Evolutionary conservation across 2,329 filamentous ascomycete species (phyloP).

Genomic region (Bipolaris zeicola): DNA sequence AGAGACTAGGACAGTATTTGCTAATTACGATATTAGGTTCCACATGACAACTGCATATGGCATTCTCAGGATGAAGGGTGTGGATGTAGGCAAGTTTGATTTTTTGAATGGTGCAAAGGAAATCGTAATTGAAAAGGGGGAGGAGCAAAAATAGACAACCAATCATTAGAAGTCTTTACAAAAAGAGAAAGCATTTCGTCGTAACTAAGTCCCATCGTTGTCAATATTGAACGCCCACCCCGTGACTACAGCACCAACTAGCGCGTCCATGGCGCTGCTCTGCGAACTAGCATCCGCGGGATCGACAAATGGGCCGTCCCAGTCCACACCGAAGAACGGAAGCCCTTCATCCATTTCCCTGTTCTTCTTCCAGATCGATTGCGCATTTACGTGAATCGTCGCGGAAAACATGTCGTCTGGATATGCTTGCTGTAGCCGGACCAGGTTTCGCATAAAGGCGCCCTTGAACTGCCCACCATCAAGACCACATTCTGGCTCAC

Average conservation of each 20-base stretch:
- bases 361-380: conserved; percentile 68
- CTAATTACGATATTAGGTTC: conserved; percentile 52
- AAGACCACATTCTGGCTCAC: conserved; percentile 46
- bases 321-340: conserved; percentile 62
- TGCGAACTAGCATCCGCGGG: conserved; percentile 65
- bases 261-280: conserved; percentile 67
- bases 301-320: conserved; percentile 63
- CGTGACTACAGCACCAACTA: conserved; percentile 63
- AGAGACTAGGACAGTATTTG: not conserved
- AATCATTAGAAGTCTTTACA: not conserved
- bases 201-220: not conserved
- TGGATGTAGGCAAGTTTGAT: conserved; percentile 66
- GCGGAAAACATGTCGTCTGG: conserved; percentile 57
- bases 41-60: conserved; percentile 65
- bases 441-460: conserved; percentile 69
- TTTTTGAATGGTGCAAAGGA: conserved; percentile 51
- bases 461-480: conserved; percentile 72
- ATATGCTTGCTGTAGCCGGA: conserved; percentile 60
- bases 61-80: conserved; percentile 66
- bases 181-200: too few relatives aligned
- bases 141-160: not conserved
- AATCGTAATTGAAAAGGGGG: not conserved
- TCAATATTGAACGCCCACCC: not conserved
- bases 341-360: conserved; percentile 48
- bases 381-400: conserved; percentile 66